Evolutionary conservation across 2,329 filamentous ascomycete species (phyloP), one percentile per base, ranked within the genome.

Genomic region (Alternaria sp.): DNA sequence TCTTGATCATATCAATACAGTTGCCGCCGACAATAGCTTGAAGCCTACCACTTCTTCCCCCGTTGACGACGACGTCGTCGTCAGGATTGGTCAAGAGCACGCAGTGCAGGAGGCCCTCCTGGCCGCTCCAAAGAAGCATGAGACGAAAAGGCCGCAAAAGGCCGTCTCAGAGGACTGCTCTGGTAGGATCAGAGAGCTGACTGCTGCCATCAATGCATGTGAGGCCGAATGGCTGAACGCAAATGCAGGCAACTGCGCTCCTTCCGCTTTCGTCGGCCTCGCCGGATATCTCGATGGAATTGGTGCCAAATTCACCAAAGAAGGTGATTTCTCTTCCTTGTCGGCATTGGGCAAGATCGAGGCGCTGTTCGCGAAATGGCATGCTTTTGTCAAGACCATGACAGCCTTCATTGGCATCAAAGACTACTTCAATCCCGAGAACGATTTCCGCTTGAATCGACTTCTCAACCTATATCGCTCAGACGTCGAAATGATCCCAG

Each of bases 1-100:
- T 6, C 5, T 3, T 25, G 14, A 25, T 9, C 30, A 20, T 1
- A 6, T 41, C 1, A 0, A n/a, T 12, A 3, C 1, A 2, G 49
- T 23, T 53, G 49, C 12, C 15, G 49, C 49, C 15, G 30, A 41
- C 14, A 1, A 37, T n/a, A 10, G 20, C 30, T 5, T 20, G 26
- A 6, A 41, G 33, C 14, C 30, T 15, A 4, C 3, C 1, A 8
- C 20, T 11, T 53, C 30, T 53, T n/a, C 30, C 20, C 1, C 4
- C 6, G 15, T 5, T 23, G 5, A 21, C 6, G 15, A 5, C 18
- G 15, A 53, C 23, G 49, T 37, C 14, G 9, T 8, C 9, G 5
- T 9, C 49, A 25, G 14, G 49, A 3, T 9, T 20, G 3, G 10
- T 37, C 20, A 10, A 23, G 20, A 53, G 6, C 18, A 12, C n/a